Conservation (phyloP, 768 basidiomycete species). For the Termitomyces eurrhizus region DNA sequence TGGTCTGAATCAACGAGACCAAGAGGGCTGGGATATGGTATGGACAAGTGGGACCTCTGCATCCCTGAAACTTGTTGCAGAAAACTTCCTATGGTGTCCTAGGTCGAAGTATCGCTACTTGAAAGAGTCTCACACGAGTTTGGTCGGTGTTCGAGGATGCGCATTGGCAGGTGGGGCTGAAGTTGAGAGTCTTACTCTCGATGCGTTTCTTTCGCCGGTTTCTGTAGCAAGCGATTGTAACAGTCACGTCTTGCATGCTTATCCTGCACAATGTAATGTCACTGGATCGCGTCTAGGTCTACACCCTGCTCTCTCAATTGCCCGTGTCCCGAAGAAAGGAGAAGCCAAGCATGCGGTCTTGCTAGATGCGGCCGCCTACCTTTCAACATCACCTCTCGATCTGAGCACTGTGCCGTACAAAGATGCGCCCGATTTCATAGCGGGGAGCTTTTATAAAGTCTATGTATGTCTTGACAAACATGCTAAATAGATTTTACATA, state of each 20-base stretch:
- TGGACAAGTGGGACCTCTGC: constrained; percentile 16
- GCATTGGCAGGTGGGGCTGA: constrained; percentile 14
- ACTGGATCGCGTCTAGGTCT: constrained; percentile 16
- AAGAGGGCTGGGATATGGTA: constrained; percentile 13
- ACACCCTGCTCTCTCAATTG: constrained; percentile 7
- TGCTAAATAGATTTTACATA: background rate
- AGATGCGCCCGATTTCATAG: constrained; percentile 15
- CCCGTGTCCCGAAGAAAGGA: background rate
- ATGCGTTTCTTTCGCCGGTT: constrained; percentile 5
- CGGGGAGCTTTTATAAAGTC: constrained; percentile 15
- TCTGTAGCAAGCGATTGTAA: background rate
- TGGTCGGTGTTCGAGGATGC: constrained; percentile 14
- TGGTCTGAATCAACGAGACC: constrained; percentile 7
- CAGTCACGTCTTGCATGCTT: constrained; percentile 7
- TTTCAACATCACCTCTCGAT: constrained; percentile 14
- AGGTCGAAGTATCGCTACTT: constrained; percentile 9
- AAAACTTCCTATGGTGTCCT: constrained; percentile 10
- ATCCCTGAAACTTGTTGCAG: constrained; percentile 11
- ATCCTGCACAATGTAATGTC: constrained; percentile 17
- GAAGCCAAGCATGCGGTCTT: constrained; percentile 4
- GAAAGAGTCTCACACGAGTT: constrained; percentile 15
- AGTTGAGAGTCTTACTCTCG: constrained; percentile 11
- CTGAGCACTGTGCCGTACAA: constrained; percentile 7
- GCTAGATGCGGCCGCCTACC: constrained; percentile 15
- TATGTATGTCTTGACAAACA: constrained; percentile 8